Conservation (phyloP, 163 green algal species). For the Scenedesmus sp. region DNA sequence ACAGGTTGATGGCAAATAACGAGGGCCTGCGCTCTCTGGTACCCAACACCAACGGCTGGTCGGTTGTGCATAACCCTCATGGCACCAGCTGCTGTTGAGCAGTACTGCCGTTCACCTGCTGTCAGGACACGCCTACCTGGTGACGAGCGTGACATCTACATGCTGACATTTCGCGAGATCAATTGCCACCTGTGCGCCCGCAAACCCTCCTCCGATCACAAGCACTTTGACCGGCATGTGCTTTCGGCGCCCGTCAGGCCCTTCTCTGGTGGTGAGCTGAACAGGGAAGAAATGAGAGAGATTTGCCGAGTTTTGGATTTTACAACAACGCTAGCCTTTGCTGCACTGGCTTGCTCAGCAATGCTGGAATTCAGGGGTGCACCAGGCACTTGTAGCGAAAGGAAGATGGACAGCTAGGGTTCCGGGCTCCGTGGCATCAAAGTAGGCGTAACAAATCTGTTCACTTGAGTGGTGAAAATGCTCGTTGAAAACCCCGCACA, state of each 20-base stretch:
- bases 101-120: not conserved
- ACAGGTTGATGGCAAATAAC: too few relatives aligned
- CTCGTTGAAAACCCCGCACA: not conserved
- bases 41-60: too few relatives aligned
- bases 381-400: too few relatives aligned
- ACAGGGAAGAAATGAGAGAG: too few relatives aligned
- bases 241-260: not conserved
- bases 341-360: too few relatives aligned
- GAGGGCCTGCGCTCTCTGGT: too few relatives aligned
- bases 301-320: too few relatives aligned
- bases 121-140: not conserved
- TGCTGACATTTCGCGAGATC: not conserved
- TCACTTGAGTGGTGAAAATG: not conserved
- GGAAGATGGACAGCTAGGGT: not conserved
- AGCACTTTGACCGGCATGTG: slow-evolving; percentile 32
- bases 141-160: slow-evolving; percentile 21
- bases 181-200: not conserved
- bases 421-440: not conserved
- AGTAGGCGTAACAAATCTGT: not conserved
- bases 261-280: too few relatives aligned
- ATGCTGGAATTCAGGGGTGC: too few relatives aligned
- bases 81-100: not conserved
- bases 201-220: slow-evolving; percentile 45
- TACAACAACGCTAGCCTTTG: too few relatives aligned
- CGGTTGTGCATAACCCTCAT: not conserved